Evolutionary conservation across 2,329 filamentous ascomycete species (phyloP).

Genomic region (Scorias spongiosa): DNA sequence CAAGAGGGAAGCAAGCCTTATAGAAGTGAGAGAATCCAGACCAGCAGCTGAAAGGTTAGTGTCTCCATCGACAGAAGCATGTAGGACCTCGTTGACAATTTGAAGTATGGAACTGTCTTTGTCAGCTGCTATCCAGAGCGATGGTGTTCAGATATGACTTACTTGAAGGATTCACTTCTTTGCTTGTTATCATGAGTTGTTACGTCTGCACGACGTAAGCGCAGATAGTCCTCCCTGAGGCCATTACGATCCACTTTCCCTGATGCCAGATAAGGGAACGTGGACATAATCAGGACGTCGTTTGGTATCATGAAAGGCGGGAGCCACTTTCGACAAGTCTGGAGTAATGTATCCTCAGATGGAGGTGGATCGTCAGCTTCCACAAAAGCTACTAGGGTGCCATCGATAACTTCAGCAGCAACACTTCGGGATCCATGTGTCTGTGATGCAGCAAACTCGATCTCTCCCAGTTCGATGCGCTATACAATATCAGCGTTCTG

Average conservation of each 20-base stretch:
- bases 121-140: neutral
- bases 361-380: slow-evolving; percentile 33
- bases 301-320: slow-evolving; percentile 71
- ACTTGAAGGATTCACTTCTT: neutral
- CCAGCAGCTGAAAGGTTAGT: slow-evolving; percentile 39
- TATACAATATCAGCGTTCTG: slow-evolving; percentile 31
- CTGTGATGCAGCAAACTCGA: slow-evolving; percentile 54
- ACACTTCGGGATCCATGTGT: slow-evolving; percentile 48
- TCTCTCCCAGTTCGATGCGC: slow-evolving; percentile 42
- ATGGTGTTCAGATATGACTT: neutral
- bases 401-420: slow-evolving; percentile 50
- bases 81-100: slow-evolving; percentile 10
- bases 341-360: slow-evolving; percentile 32
- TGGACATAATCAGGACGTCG: slow-evolving; percentile 48
- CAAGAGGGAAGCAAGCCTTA: slow-evolving; percentile 49
- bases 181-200: neutral
- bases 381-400: slow-evolving; percentile 61
- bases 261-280: slow-evolving; percentile 62
- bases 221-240: slow-evolving; percentile 30
- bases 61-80: slow-evolving; percentile 5
- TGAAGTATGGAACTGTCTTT: neutral
- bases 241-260: slow-evolving; percentile 65
- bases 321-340: slow-evolving; percentile 57
- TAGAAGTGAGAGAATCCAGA: slow-evolving; percentile 51
- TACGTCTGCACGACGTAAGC: neutral